phyloP scores from a whole-genome alignment of 2,329 filamentous ascomycete genomes.

The Cladosporium oxysporum region DNA sequence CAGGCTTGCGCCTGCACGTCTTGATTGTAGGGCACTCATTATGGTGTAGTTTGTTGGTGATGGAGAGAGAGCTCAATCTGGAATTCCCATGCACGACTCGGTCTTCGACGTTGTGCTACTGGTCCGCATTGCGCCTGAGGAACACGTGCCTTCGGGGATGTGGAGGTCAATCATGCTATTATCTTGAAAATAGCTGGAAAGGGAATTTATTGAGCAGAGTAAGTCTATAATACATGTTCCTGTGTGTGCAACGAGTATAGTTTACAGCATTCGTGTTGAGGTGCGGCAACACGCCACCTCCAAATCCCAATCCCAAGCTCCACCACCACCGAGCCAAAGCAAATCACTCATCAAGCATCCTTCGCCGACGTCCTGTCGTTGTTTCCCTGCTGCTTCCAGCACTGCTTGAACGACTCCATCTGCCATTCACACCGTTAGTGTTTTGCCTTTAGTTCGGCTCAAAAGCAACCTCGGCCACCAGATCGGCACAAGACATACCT shows the following conservation, averaged over 20 bases:
- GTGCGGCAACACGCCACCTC: background rate
- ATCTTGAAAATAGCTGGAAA: background rate
- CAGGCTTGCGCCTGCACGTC: slow-evolving; percentile 29
- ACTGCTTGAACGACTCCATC: slow-evolving; percentile 88
- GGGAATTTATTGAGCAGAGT: background rate
- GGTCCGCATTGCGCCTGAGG: background rate
- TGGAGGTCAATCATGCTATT: background rate
- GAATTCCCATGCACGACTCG: background rate
- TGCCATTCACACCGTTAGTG: slow-evolving; percentile 41
- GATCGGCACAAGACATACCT: slow-evolving; percentile 61
- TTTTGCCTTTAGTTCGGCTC: background rate
- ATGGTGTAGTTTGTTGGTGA: slow-evolving; percentile 4
- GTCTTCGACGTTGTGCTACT: background rate
- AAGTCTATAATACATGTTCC: background rate
- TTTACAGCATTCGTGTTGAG: background rate
- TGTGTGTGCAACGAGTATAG: background rate
- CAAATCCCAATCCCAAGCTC: slow-evolving; percentile 8
- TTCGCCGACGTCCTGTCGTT: slow-evolving; percentile 77
- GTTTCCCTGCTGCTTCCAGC: slow-evolving; percentile 90
- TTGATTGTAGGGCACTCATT: slow-evolving; percentile 28
- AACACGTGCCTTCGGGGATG: background rate
- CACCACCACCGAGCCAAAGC: background rate
- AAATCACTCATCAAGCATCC: slow-evolving; percentile 54
- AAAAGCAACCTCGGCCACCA: background rate
- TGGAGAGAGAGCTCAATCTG: background rate